Base-by-base conservation (phyloP, 192 early-diverging fungal genomes). In the Coemansia asiatica region DNA sequence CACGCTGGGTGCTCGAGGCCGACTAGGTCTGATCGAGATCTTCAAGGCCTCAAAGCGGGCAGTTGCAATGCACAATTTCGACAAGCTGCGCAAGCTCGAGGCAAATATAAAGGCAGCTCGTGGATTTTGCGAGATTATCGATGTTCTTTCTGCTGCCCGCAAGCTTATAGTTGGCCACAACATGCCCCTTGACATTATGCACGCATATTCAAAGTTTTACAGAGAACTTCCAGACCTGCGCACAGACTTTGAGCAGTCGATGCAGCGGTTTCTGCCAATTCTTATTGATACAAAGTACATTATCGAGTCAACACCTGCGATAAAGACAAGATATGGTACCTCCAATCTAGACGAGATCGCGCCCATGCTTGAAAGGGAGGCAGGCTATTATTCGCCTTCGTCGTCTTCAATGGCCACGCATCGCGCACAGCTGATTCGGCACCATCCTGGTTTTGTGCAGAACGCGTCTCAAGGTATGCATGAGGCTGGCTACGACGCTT, bases 401-500 rank as follows among this genome's bases (percentile, higher is more conserved):
- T 1, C 49, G 26, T 4, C 23, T 10, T 16, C 25, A 13, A 26
- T 54, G 6, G 8, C 25, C 1, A 19, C 15, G 15, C 25, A 28
- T 16, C 23, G 53, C 53, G 16, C 25, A 23, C 53, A 54, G 55
- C 22, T 68, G 29, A 68, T 76, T 44, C 86, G 74, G 16, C 71
- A 88, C 63, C 85, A 82, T 18, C 50, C 80, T 23, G 69, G 56
- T 6, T 90, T 87, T 60, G 72, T 67, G 22, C 68, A 80, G 51
- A 85, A 88, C 22, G 63, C 60, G 31, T 62, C 71, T 15, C 66
- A 74, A 1, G 84, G 74, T 44, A 86, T 86, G 69, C 95, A 98
- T 67, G 95, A 98, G 67, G 95, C 95, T 13, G 95, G 91, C 3
- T 98, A 88, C 67, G 95, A 98, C 74, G 93, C 94, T 0, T 95